Evolutionary conservation across 495 filamentous ascomycete species (phyloP), one percentile per base, ranked within the genome.

Genomic region (Parathielavia appendiculata): DNA sequence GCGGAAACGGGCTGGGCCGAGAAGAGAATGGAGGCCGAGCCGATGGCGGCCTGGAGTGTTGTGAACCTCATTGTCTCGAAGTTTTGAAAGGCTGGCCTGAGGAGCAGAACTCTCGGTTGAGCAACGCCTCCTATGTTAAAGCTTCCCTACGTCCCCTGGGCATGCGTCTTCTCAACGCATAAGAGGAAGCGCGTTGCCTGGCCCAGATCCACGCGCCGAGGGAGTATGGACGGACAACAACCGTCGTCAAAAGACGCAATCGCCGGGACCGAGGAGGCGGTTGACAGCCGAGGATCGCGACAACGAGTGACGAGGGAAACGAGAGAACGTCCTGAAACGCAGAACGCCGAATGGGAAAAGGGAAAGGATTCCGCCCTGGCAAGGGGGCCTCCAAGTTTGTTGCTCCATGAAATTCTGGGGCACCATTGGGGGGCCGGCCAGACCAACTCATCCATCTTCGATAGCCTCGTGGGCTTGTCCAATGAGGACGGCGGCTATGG

Each of bases 31-130:
- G 73, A 59, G 52, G 75, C 76, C 64, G 76, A 74, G 67, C 74
- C 76, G 55, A 82, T 50, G 61, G 73, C 74, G 66, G 75, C 71
- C 59, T 77, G 72, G 59, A 77, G 66, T 57, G 76, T 76, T 40
- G 73, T 67, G 70, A 78, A 59, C 69, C 73, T 81, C 79, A 82
- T 82, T 5, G 52, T 58, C 47, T 34, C 2, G 9, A 4, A 8
- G 34, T n/a, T 16, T 49, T 12, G 16, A n/a, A 16, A 17, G 34
- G 14, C 19, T 17, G 22, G 39, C 26, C n/a, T 9, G 36, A 8
- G 2, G 36, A 48, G 46, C 32, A 16, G 46, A 9, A 39, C 20
- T 19, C 38, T 44, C 6, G 17, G 16, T 30, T 30, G 41, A 20
- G 17, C 5, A 23, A 4, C 54, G 35, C 45, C 45, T 41, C 45